Conservation (phyloP, 2,329 filamentous ascomycete genomes). For the Conoideocrella luteorostrata region DNA sequence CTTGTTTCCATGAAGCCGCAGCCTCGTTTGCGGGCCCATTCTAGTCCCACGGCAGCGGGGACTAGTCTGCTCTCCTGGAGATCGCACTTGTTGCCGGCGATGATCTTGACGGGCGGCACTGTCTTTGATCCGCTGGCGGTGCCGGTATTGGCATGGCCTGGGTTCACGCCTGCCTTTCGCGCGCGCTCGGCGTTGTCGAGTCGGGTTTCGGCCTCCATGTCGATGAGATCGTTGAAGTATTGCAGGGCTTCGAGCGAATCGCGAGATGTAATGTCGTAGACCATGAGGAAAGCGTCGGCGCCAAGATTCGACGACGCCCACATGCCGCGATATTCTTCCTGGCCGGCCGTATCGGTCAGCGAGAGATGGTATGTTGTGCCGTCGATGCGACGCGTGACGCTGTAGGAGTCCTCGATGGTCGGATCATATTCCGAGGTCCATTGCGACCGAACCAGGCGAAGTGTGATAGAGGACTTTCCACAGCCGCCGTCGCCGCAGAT, state of each 20-base stretch:
- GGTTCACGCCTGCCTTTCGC: conserved; percentile 33
- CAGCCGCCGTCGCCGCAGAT: conserved; percentile 83
- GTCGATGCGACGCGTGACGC: conserved; percentile 72
- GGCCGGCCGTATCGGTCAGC: conserved; percentile 80
- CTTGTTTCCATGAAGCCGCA: conserved; percentile 91
- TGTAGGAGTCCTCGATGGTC: conserved; percentile 80
- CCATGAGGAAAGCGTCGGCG: conserved; percentile 76
- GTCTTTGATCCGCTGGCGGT: conserved; percentile 36
- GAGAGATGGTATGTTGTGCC: conserved; percentile 73
- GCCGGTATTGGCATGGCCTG: conserved; percentile 21
- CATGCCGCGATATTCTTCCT: conserved; percentile 83
- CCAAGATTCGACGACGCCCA: conserved; percentile 74
- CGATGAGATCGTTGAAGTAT: conserved; percentile 78
- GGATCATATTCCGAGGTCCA: conserved; percentile 82
- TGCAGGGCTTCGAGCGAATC: conserved; percentile 64
- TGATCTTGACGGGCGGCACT: conserved; percentile 72
- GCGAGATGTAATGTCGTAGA: conserved; percentile 76
- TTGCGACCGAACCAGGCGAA: conserved; percentile 73
- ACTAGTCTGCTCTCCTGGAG: conserved; percentile 64
- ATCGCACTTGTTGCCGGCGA: conserved; percentile 84
- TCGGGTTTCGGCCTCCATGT: conserved; percentile 69
- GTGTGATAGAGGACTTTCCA: conserved; percentile 78
- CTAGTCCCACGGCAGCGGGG: conserved; percentile 62
- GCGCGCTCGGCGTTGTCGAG: conserved; percentile 55
- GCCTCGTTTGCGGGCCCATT: conserved; percentile 66